A percentile compares a stretch with the other conserved stretches of the same genome.
Conservation (phyloP, 495 filamentous ascomycete genomes). For the Talaromyces trachyspermus region DNA sequence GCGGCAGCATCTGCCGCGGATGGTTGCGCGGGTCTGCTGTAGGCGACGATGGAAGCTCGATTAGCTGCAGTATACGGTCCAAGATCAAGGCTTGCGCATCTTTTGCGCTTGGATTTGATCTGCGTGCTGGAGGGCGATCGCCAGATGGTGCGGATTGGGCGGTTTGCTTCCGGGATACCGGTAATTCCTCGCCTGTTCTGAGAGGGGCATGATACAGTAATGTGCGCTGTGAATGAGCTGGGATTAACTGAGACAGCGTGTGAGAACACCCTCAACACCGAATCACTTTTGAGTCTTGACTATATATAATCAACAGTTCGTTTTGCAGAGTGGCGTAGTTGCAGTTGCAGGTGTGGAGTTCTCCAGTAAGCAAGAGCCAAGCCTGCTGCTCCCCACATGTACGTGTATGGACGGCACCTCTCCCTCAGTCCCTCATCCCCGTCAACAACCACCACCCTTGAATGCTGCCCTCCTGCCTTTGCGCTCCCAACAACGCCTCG, state of each 20-base stretch:
- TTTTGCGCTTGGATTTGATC: slow-evolving; percentile 70
- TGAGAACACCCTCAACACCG: no score
- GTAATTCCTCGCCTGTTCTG: slow-evolving; percentile 18
- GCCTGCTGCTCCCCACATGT: slow-evolving; percentile 19
- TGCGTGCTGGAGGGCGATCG: slow-evolving; percentile 72
- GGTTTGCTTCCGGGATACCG: slow-evolving; percentile 26
- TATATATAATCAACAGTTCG: no score
- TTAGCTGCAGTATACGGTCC: slow-evolving; percentile 57
- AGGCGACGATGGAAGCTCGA: slow-evolving; percentile 47
- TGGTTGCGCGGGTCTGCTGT: slow-evolving; percentile 51
- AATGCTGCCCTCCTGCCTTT: slow-evolving; percentile 10
- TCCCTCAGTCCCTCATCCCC: slow-evolving; percentile 16
- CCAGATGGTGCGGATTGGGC: slow-evolving; percentile 45
- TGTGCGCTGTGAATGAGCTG: no score
- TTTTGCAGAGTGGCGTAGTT: no score
- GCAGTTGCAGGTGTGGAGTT: no score
- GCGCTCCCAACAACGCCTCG: slow-evolving; percentile 10
- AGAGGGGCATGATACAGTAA: no score
- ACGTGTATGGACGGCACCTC: no score
- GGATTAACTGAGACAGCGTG: no score
- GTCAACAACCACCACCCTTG: slow-evolving; percentile 11
- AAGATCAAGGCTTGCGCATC: slow-evolving; percentile 66
- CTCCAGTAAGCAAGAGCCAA: no score
- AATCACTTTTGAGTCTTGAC: no score
- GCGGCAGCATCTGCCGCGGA: slow-evolving; percentile 43